phyloP scores from a whole-genome alignment of 352 stramenopile genomes.

The Pythium plurisporium region DNA sequence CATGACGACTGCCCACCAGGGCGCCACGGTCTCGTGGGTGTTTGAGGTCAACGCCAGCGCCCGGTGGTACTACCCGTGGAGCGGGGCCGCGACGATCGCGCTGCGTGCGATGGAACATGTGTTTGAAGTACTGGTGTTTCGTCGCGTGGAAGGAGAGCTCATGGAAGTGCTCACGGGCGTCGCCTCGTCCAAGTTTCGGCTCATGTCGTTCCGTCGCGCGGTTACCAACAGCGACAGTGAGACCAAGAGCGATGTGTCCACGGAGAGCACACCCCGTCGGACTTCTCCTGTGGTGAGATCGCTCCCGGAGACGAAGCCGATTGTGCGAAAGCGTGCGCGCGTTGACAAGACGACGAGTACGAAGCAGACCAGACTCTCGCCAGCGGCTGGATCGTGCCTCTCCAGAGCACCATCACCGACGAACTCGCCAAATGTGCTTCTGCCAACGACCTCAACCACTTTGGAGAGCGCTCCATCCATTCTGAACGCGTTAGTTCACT shows the following conservation, averaged over 20 bases:
- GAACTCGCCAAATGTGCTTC: no score
- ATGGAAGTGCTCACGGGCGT: background rate
- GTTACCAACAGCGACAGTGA: background rate
- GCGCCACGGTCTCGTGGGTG: slow-evolving; percentile 1
- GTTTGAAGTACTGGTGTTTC: slow-evolving; percentile 12
- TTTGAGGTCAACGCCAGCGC: slow-evolving; percentile 12
- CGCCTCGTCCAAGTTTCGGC: slow-evolving; percentile 1
- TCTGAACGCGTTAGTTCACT: background rate
- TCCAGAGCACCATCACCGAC: background rate
- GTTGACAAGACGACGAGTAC: background rate
- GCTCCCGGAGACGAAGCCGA: background rate
- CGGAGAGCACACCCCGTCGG: no score
- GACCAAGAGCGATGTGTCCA: background rate
- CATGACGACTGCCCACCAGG: background rate
- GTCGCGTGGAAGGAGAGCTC: background rate
- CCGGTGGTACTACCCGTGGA: slow-evolving; percentile 20
- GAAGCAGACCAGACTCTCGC: background rate
- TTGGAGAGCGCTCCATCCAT: no score
- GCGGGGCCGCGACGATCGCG: slow-evolving; percentile 5
- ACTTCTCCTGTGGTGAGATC: no score
- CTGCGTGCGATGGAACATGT: slow-evolving; percentile 10
- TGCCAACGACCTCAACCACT: no score
- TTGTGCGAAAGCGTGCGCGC: background rate
- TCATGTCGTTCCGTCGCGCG: slow-evolving; percentile 15
- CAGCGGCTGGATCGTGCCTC: background rate